These are phyloP conservation scores for Gloeophyllum trabeum DNA, from an alignment of 768 basidiomycete species.

Conservation along the genomic window DNA sequence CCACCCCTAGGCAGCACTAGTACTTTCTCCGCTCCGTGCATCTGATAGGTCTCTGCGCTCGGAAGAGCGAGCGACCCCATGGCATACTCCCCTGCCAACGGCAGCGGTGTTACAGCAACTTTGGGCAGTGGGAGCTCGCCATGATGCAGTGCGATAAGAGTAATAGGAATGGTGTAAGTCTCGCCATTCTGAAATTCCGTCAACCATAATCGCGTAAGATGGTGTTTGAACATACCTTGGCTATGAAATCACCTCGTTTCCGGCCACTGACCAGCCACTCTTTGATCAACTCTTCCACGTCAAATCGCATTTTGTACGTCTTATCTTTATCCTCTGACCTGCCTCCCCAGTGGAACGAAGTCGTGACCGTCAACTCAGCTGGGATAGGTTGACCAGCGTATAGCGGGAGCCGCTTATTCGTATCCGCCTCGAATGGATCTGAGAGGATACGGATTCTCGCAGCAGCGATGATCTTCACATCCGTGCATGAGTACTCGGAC, in stretches of 20 bases:
- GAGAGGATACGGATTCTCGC: conserved; percentile 37
- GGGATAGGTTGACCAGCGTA: conserved; percentile 88
- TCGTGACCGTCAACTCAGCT: conserved; percentile 51
- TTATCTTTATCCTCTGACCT: conserved; percentile 23
- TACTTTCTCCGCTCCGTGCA: conserved; percentile 74
- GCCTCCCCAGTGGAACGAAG: conserved; percentile 71
- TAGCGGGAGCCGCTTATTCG: conserved; percentile 26
- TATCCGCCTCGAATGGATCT: conserved; percentile 27
- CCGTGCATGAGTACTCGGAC: conserved; percentile 3
- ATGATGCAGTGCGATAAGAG: conserved; percentile 80
- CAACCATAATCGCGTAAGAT: background rate
- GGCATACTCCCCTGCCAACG: conserved; percentile 35
- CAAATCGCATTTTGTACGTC: conserved; percentile 58
- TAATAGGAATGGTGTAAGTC: conserved; percentile 50
- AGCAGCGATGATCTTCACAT: conserved; percentile 52
- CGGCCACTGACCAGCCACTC: conserved; percentile 88
- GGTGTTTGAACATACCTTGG: conserved; percentile 38
- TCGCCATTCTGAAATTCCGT: conserved; percentile 40
- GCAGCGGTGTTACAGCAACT: conserved; percentile 51
- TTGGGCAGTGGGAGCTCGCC: conserved; percentile 73
- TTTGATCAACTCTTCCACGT: conserved; percentile 68
- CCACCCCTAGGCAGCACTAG: conserved; percentile 77
- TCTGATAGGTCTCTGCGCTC: conserved; percentile 70
- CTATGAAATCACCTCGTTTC: conserved; percentile 76
- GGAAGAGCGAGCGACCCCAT: conserved; percentile 53